Conservation (phyloP, 2,329 filamentous ascomycete genomes). For the Sordariomycetes sp. region DNA sequence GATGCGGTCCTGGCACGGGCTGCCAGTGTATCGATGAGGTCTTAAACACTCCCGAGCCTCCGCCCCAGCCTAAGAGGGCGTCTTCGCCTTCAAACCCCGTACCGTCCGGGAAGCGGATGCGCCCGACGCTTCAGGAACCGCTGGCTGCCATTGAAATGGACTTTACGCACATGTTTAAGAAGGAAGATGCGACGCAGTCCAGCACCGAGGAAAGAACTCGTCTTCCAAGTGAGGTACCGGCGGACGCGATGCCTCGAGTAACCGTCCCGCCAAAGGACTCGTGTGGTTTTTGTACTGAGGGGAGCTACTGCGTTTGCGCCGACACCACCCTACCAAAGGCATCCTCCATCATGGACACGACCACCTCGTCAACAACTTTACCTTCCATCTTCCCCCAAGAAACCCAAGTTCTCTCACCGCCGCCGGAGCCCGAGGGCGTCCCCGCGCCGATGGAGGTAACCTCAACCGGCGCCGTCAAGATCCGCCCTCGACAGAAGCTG, state of each 20-base stretch:
- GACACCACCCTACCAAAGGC: constrained; percentile 30
- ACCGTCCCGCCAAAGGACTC: constrained; percentile 44
- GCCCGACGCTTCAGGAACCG: constrained; percentile 16
- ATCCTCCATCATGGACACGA: constrained; percentile 5
- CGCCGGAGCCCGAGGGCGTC: constrained; percentile 26
- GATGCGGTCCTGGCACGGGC: constrained; percentile 46
- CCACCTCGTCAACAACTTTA: constrained; percentile 9
- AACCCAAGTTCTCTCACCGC: constrained; percentile 4
- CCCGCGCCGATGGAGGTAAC: constrained; percentile 43
- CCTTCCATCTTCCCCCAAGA: constrained; percentile 9
- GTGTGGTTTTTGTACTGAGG: constrained; percentile 74
- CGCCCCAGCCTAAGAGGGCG: constrained; percentile 31
- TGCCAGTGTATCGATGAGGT: constrained; percentile 44
- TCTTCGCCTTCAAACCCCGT: constrained; percentile 26
- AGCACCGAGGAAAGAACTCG: background rate
- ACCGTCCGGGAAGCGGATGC: constrained; percentile 42
- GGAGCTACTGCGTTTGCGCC: constrained; percentile 71
- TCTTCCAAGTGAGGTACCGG: constrained; percentile 7
- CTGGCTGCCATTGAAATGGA: constrained; percentile 2
- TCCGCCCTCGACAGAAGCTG: constrained; percentile 27
- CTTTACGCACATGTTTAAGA: constrained; percentile 3
- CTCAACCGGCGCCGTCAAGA: constrained; percentile 45
- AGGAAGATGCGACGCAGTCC: background rate
- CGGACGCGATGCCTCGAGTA: constrained; percentile 3
- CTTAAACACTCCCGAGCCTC: constrained; percentile 38